Evolutionary conservation across 371 early-diverging fungal species (phyloP).

Genomic region (Thermomucor indicae-seudaticae): DNA sequence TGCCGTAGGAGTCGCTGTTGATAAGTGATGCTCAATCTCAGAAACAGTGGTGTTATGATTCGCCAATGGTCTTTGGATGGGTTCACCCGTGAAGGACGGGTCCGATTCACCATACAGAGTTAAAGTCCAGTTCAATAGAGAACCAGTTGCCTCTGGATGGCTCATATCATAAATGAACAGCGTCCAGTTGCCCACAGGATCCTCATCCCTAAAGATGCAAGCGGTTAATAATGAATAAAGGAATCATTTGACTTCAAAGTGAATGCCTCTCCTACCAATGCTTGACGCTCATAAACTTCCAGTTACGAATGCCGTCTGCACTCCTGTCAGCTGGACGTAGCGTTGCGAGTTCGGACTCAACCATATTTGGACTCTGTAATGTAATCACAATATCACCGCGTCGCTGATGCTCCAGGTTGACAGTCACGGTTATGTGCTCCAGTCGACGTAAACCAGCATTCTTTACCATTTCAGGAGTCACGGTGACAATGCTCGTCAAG

Average conservation of each 20-base stretch:
- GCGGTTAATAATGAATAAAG: not conserved
- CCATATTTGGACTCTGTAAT: slow-evolving; percentile 67
- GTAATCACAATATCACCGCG: slow-evolving; percentile 81
- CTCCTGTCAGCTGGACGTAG: slow-evolving; percentile 62
- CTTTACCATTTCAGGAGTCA: slow-evolving; percentile 46
- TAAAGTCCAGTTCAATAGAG: slow-evolving; percentile 61
- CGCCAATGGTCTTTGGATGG: slow-evolving; percentile 14
- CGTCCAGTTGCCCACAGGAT: slow-evolving; percentile 80
- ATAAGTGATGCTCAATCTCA: not conserved
- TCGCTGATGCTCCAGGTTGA: slow-evolving; percentile 72
- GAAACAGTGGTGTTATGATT: slow-evolving; percentile 2
- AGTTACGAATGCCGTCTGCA: slow-evolving; percentile 73
- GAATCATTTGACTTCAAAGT: not conserved
- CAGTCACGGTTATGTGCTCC: slow-evolving; percentile 87
- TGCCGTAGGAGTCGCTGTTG: not conserved
- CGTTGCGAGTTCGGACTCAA: slow-evolving; percentile 67
- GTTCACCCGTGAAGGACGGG: slow-evolving; percentile 26
- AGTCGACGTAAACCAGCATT: slow-evolving; percentile 49
- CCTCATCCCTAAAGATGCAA: slow-evolving; percentile 69
- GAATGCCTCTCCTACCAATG: slow-evolving; percentile 89
- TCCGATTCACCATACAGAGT: slow-evolving; percentile 64
- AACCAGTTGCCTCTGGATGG: slow-evolving; percentile 39
- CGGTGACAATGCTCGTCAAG: slow-evolving; percentile 26
- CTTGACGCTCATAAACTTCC: slow-evolving; percentile 96
- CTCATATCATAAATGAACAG: slow-evolving; percentile 59